Base-by-base conservation (phyloP, 2,329 filamentous ascomycete genomes). In the Diplodia mutila region DNA sequence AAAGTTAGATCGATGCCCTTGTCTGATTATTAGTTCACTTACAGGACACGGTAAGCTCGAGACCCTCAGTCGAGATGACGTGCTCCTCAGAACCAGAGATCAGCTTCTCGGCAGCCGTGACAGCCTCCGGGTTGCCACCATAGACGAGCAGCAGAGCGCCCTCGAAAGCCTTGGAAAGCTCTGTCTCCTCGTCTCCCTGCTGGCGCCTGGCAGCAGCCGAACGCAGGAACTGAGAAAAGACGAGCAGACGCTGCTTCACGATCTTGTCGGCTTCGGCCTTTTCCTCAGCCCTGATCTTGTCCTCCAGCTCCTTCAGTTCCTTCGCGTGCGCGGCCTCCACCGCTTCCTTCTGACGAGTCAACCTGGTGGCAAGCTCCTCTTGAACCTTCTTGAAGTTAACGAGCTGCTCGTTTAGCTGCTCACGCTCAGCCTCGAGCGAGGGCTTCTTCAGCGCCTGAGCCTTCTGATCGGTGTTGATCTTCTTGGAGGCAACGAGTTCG, bases 401-500 rank as follows among this genome's bases (percentile, higher is more conserved):
- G 55, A 93, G 83, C 81, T 93, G 91, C 77, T 93, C 90, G 79
- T 94, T 90, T 69, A 88, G 81, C 77, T 91, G 89, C 64, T 84
- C 81, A 51, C 93, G 83, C 80, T 92, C 89, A 66, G 86, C 83
- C 75, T 90, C 85, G 34, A 94, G 87, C 42, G 83, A 82, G 46
- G 91, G 91, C 80, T 93, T 93, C 87, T 93, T 94, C 71, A 89
- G 83, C 68, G 90, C 86, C 77, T 92, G 89, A 12, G 90, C 87
- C 80, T 90, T 92, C 80, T 94, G 91, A 79, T 94, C 91, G 79
- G 85, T 77, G 77, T 94, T 94, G 85, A 94, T 92, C 76, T 92
- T 88, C 79, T 87, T 90, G 68, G 85, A 78, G 23, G 85, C 80
- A 66, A 94, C 88, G 65, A 94, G 85, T 53, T 94, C 87, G 67